These are phyloP conservation scores for Vanrija sp. DNA, from an alignment of 1,284 basidiomycete species.

Conservation along the genomic window DNA sequence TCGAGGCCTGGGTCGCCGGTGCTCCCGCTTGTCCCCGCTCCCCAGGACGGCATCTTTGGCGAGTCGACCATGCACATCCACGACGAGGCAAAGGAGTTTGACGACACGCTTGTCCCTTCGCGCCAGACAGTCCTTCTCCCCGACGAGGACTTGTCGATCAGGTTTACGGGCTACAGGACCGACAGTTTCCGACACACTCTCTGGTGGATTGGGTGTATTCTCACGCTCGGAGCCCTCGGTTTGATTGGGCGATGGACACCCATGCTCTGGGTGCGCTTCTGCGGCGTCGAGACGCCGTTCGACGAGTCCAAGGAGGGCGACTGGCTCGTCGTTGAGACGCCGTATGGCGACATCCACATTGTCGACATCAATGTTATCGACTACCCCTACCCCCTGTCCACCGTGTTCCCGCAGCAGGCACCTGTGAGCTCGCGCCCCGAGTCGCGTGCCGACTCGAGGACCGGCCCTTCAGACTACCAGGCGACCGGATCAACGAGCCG, in stretches of 20 bases:
- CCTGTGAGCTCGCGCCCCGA: slow-evolving; percentile 2
- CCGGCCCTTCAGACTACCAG: slow-evolving; percentile 2
- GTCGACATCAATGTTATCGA: slow-evolving; percentile 63
- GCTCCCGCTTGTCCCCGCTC: slow-evolving; percentile 40
- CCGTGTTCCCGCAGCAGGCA: slow-evolving; percentile 60
- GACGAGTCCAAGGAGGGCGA: slow-evolving; percentile 65
- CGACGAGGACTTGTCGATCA: slow-evolving; percentile 86
- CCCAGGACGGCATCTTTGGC: slow-evolving; percentile 47
- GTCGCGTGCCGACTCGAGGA: slow-evolving; percentile 23
- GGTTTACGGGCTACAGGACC: slow-evolving; percentile 84
- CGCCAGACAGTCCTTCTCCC: slow-evolving; percentile 80
- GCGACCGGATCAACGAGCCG: too few species aligned
- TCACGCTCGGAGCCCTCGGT: slow-evolving; percentile 71
- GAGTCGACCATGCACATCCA: slow-evolving; percentile 21
- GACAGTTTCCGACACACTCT: slow-evolving; percentile 61
- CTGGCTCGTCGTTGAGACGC: slow-evolving; percentile 83
- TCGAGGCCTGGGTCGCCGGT: slow-evolving; percentile 43
- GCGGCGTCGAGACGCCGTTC: slow-evolving; percentile 80
- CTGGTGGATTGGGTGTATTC: slow-evolving; percentile 69
- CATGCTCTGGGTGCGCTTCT: slow-evolving; percentile 78
- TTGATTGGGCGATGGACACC: slow-evolving; percentile 93
- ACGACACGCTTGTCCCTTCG: slow-evolving; percentile 29
- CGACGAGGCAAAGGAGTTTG: slow-evolving; percentile 41
- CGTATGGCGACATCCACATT: slow-evolving; percentile 73
- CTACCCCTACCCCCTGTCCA: slow-evolving; percentile 73